Evolutionary conservation across 148 eudicot genomes (phyloP).

Genomic region (Drosera capensis): DNA sequence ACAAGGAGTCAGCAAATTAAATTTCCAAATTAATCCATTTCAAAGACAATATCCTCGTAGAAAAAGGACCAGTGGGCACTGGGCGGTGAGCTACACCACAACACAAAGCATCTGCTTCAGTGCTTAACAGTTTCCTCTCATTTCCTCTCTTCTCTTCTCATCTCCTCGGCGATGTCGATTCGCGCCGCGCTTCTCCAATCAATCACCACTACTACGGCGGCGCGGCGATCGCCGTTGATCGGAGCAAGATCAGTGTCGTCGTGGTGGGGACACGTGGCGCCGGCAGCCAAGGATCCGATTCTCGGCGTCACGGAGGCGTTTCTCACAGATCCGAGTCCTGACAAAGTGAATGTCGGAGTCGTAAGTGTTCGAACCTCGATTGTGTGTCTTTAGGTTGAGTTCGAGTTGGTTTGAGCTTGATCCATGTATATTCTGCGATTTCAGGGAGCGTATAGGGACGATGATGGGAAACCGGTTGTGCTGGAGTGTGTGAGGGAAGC

Average conservation of each 20-base stretch:
- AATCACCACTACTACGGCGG: too few species aligned
- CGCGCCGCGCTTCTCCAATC: too few species aligned
- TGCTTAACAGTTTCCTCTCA: too few species aligned
- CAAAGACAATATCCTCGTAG: too few species aligned
- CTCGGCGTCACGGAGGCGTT: constrained; percentile 95
- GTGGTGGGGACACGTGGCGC: constrained; percentile 78
- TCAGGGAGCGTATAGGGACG: constrained; percentile 89
- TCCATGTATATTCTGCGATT: not conserved
- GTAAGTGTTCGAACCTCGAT: constrained; percentile 21
- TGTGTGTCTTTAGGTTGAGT: not conserved
- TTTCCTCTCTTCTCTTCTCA: too few species aligned
- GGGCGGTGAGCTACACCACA: too few species aligned
- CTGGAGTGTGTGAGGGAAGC: constrained; percentile 87
- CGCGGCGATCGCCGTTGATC: constrained; percentile 56
- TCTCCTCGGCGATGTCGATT: too few species aligned
- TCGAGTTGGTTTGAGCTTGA: not conserved
- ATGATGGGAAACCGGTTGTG: constrained; percentile 87
- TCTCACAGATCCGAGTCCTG: constrained; percentile 70
- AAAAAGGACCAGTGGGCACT: too few species aligned
- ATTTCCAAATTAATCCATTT: too few species aligned
- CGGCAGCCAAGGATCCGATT: constrained; percentile 85
- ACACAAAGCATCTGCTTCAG: too few species aligned
- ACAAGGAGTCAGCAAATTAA: too few species aligned
- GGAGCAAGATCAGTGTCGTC: constrained; percentile 40
- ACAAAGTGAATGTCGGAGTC: constrained; percentile 87